Conservation (phyloP, 1,284 basidiomycete genomes). For the Termitomyces sp. region DNA sequence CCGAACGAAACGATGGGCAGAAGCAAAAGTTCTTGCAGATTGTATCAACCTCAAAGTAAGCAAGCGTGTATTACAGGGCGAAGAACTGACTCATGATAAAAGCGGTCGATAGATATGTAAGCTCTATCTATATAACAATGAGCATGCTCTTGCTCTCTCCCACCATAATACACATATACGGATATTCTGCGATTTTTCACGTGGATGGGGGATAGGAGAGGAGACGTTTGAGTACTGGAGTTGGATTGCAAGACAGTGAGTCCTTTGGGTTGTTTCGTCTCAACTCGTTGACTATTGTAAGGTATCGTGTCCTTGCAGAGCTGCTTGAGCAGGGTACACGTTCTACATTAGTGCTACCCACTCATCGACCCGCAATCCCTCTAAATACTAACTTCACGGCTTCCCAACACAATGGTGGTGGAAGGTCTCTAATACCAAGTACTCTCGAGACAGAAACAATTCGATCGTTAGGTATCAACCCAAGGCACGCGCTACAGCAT, state of each 20-base stretch:
- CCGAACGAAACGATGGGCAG: slow-evolving; percentile 95
- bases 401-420: slow-evolving; percentile 21
- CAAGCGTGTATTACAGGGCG: slow-evolving; percentile 12
- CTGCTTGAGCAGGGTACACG: slow-evolving; percentile 78
- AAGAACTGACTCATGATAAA: slow-evolving; percentile 1
- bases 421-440: slow-evolving; percentile 25
- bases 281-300: slow-evolving; percentile 23
- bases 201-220: slow-evolving; percentile 96
- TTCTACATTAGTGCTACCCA: slow-evolving; percentile 62
- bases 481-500: slow-evolving; percentile 74
- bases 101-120: slow-evolving; percentile 64
- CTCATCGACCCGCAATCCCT: slow-evolving; percentile 37
- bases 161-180: slow-evolving; percentile 83
- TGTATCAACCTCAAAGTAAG: slow-evolving; percentile 82
- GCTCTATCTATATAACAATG: slow-evolving; percentile 84
- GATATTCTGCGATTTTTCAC: slow-evolving; percentile 82
- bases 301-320: slow-evolving; percentile 85
- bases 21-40: slow-evolving; percentile 94
- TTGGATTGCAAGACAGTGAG: slow-evolving; percentile 90
- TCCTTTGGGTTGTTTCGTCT: slow-evolving; percentile 17
- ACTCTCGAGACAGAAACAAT: slow-evolving; percentile 48
- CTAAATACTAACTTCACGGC: slow-evolving; percentile 15
- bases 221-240: slow-evolving; percentile 97
- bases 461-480: slow-evolving; percentile 60
- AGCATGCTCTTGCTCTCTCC: slow-evolving; percentile 70